Base-by-base conservation (phyloP, 148 eudicot genomes). In the Cornus kousa region DNA sequence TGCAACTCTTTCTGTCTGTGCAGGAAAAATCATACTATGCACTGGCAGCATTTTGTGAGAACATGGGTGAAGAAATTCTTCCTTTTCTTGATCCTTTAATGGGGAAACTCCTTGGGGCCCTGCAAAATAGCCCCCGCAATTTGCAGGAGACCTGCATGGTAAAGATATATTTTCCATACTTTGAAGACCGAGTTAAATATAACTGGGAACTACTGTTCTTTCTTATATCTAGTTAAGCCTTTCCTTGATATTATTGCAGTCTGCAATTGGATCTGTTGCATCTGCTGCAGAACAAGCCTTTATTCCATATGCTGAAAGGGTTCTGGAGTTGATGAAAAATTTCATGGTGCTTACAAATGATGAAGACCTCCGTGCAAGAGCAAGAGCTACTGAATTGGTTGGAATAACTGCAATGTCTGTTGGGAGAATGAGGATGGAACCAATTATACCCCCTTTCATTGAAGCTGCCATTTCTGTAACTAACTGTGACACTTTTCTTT, bases 71-170 rank as follows among this genome's bases (percentile, higher is more conserved):
- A 43, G 99, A 93, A 81, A 93, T 95, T 72, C 93, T 95, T 82
- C 97, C 94, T 43, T 95, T 91, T 81, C 81, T 95, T 71, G 99
- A 93, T 76, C 91, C 97, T 80, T 86, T 95, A 83, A 93, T 95
- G 99, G 90, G 82, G 72, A 93, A 89, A 80, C 87, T 95, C 80
- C 90, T 95, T 72, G 86, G 87, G 35, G 91, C 97, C 62, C 92
- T 95, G 71, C 93, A 95, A 72, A 91, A 59, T 83, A 95, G 93
- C 77, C 87, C 99, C 60, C 89, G 94, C 69, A 93, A 89, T 77
- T 84, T 93, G 86, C 97, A 95, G 87, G 97, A 93, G 87, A 93
- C 99, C 53, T 95, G 99, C 95, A 93, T 95, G 99, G 99, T 95
- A 81, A 83, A 70, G n/a, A 73, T 68, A 46, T 55, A 7, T 76